A percentile compares a stretch with the other conserved stretches of the same genome.
phyloP scores from a whole-genome alignment of 352 stramenopile genomes.

The Saprolegnia parasitica region DNA sequence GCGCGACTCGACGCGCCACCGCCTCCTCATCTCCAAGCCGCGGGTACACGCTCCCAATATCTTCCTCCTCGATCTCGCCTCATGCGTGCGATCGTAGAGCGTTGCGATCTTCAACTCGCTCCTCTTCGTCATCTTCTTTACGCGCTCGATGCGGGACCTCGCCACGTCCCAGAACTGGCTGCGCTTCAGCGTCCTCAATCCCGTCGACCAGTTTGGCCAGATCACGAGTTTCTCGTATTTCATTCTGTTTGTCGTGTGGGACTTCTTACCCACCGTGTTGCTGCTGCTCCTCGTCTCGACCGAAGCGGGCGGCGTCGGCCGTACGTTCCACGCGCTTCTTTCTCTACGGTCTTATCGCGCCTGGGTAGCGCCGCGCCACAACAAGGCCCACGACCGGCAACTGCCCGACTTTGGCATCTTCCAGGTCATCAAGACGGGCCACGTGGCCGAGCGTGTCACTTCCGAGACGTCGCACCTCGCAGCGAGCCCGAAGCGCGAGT shows the following conservation, averaged over 20 bases:
- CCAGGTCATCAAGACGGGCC: constrained; percentile 74
- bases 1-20: constrained; percentile 66
- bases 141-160: constrained; percentile 62
- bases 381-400: constrained; percentile 41
- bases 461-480: constrained; percentile 40
- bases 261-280: constrained; percentile 76
- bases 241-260: constrained; percentile 84
- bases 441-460: constrained; percentile 24
- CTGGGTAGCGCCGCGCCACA: neutral
- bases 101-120: constrained; percentile 75
- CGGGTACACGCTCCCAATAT: constrained; percentile 36
- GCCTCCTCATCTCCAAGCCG: constrained; percentile 69
- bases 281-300: constrained; percentile 77
- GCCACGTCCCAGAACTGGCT: constrained; percentile 81
- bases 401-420: constrained; percentile 83
- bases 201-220: constrained; percentile 77
- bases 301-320: constrained; percentile 71
- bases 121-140: constrained; percentile 81
- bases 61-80: constrained; percentile 15
- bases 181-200: constrained; percentile 75
- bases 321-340: constrained; percentile 35
- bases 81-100: constrained; percentile 41
- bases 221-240: constrained; percentile 77
- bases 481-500: constrained; percentile 55
- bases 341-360: neutral